Base-by-base conservation (phyloP, 106 monocot genomes). In the Chionographis japonica region DNA sequence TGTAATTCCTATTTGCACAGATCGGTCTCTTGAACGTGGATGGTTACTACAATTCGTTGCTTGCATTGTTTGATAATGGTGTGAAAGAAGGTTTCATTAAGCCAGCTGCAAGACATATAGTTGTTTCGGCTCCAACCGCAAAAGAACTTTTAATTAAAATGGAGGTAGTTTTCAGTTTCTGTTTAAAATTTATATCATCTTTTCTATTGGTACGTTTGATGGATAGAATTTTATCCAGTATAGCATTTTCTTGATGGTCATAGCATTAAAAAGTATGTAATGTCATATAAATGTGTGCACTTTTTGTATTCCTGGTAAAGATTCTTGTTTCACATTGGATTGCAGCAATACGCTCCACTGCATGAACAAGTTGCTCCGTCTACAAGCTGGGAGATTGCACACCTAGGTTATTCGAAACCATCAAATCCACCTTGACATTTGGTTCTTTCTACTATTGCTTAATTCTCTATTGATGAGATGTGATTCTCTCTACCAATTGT, bases 21-120 rank as follows among this genome's bases (percentile, higher is more conserved):
- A 75, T 95, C 70, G 95, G 95, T 16, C 81, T 95, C 4, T 73
- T 95, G 56, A 95, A 95, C 72, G 88, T 95, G 40, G 95, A 95
- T 73, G 95, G 95, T 37, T 95, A 95, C 68, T 95, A 95, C 60
- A 72, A 95, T 65, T 67, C 91, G 0, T 68, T 95, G 62, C 91
- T 95, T 64, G 82, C 91, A 36, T 69, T 95, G 50, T 91, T 95
- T 77, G 95, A 95, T 67, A 91, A 85, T 65, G 95, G 95, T 36
- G 91, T 91, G 50, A 53, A 70, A 53, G 91, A 91, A 74, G 95
- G 95, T 64, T 95, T 95, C 65, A 95, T 95, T 58, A 95, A 80
- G 52, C 77, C 85, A 11, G 52, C 75, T 52, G 88, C 87, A 10
- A 73, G 95, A 46, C 53, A 88, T 51, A 95, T 95, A 56, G 77